Evolutionary conservation across 768 basidiomycete species (phyloP).

Genomic region (Xerocomus brunneocitrinus): DNA sequence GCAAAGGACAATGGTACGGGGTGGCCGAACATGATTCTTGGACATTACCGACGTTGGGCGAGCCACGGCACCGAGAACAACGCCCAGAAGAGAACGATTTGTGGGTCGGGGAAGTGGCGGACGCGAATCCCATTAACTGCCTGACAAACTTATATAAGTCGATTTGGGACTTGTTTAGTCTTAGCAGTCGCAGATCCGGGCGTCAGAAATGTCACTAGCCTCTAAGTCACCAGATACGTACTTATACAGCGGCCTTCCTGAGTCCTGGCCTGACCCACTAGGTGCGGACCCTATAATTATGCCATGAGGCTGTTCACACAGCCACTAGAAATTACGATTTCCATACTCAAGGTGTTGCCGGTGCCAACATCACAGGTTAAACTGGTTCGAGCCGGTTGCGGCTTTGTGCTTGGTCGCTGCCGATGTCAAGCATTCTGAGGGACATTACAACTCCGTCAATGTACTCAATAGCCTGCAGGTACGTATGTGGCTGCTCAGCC

Average conservation of each 20-base stretch:
- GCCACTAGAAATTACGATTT: neutral
- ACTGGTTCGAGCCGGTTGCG: neutral
- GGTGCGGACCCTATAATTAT: neutral
- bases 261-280: neutral
- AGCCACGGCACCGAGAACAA: neutral
- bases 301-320: neutral
- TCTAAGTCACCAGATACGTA: neutral
- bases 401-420: neutral
- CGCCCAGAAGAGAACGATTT: neutral
- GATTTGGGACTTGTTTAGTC: neutral
- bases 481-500: neutral
- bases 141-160: neutral
- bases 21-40: constrained; percentile 2
- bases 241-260: neutral
- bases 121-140: neutral
- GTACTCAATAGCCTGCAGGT: neutral
- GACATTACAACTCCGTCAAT: neutral
- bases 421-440: neutral
- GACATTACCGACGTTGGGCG: neutral
- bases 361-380: neutral
- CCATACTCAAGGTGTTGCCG: neutral
- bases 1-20: constrained; percentile 55
- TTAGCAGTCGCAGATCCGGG: neutral
- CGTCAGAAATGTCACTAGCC: neutral
- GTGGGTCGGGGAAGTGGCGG: neutral